A percentile compares a stretch with the other conserved stretches of the same genome.
Conservation (phyloP, 257 asterid genomes). For the Ligustrum vulgare region DNA sequence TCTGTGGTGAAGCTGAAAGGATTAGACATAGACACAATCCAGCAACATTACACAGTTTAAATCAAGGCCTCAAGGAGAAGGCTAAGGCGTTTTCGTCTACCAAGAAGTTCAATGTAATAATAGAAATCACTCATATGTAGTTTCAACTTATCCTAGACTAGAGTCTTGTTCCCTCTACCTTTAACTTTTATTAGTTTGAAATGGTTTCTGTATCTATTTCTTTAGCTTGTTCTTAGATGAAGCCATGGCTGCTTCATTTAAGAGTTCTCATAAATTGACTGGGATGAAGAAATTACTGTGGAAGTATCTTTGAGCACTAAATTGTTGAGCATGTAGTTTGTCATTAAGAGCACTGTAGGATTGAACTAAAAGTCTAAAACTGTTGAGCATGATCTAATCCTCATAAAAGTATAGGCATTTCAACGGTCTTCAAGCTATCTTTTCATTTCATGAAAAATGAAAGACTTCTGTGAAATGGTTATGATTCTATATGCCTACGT, state of each 20-base stretch:
- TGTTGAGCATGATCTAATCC: neutral
- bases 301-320: neutral
- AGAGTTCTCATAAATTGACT: neutral
- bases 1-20: constrained; percentile 97
- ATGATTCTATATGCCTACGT: too few relatives aligned
- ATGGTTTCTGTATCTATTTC: neutral
- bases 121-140: neutral
- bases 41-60: constrained; percentile 85
- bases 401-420: too few relatives aligned
- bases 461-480: too few relatives aligned
- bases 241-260: neutral
- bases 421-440: too few relatives aligned
- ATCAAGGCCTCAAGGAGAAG: constrained; percentile 8
- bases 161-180: neutral
- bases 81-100: neutral
- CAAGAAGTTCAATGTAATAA: constrained; percentile 16
- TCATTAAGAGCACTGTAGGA: neutral
- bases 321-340: too few relatives aligned
- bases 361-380: too few relatives aligned
- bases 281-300: neutral
- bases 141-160: neutral
- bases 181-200: neutral
- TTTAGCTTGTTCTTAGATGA: neutral
- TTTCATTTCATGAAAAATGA: neutral
- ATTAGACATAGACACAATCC: constrained; percentile 82